These are phyloP conservation scores for Arctium lappa DNA, from an alignment of 129 eudicot genomes.

Conservation along the genomic window DNA sequence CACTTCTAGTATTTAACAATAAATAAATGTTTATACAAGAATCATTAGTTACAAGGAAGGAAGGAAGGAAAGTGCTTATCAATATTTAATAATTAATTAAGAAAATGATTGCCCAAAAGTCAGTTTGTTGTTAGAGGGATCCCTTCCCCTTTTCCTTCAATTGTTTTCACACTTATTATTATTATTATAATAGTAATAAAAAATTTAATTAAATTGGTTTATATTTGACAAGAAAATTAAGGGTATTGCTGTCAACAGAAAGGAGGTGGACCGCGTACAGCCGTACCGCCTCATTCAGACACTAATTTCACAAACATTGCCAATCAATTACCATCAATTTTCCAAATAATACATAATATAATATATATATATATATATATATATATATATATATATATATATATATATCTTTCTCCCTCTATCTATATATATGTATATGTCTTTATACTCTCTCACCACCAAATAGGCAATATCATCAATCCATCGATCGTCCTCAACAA, in stretches of 20 bases:
- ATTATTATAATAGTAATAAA: too few relatives aligned
- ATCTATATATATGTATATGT: too few relatives aligned
- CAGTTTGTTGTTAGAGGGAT: conserved; percentile 22
- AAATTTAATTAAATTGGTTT: not conserved
- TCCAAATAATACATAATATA: not conserved
- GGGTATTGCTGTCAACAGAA: conserved; percentile 20
- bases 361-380: too few relatives aligned
- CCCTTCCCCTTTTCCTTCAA: not conserved
- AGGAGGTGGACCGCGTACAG: conserved; percentile 32
- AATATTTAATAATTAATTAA: not conserved
- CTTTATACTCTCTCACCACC: not conserved
- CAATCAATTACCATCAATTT: not conserved
- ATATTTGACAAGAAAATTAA: not conserved
- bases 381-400: too few relatives aligned
- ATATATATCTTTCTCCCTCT: too few relatives aligned
- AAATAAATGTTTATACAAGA: not conserved
- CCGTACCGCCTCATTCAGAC: conserved; percentile 25
- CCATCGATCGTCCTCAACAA: not conserved
- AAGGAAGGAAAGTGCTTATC: conserved; percentile 10
- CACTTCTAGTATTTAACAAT: not conserved
- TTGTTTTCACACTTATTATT: not conserved
- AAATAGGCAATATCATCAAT: not conserved
- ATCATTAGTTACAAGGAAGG: conserved; percentile 14
- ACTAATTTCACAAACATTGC: conserved; percentile 10
- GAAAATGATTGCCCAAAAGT: conserved; percentile 22